phyloP scores from a whole-genome alignment of 2,329 filamentous ascomycete genomes.

The Lecanosticta acicola region DNA sequence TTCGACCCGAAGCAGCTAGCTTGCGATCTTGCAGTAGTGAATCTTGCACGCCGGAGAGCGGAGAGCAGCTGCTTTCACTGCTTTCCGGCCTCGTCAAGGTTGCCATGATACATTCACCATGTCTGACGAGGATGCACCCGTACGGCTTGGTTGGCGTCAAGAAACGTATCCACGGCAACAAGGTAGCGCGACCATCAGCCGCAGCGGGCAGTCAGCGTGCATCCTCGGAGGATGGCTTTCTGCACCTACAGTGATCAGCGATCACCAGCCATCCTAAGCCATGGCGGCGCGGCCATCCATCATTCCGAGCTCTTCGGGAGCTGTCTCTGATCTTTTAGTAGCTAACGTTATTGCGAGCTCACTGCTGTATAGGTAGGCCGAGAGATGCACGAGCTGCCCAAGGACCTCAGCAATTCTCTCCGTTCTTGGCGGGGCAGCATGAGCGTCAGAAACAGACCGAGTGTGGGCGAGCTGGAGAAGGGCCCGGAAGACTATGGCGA shows the following conservation, averaged over 20 bases:
- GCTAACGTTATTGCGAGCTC: too few relatives aligned
- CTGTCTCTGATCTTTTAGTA: not conserved
- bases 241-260: too few relatives aligned
- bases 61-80: not conserved
- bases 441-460: conserved; percentile 11
- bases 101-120: too few relatives aligned
- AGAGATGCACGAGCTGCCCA: conserved; percentile 31
- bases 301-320: not conserved
- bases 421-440: conserved; percentile 28
- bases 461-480: conserved; percentile 13
- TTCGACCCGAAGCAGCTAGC: not conserved
- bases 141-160: too few relatives aligned
- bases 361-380: too few relatives aligned
- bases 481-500: conserved; percentile 22
- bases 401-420: conserved; percentile 26
- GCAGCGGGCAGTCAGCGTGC: not conserved
- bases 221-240: not conserved
- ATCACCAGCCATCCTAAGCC: not conserved
- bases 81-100: too few relatives aligned
- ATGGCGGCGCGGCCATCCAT: not conserved
- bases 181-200: not conserved
- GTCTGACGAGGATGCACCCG: too few relatives aligned
- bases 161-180: not conserved
- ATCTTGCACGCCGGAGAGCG: not conserved
- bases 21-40: not conserved